Conservation (phyloP, 257 asterid species). For the Primulina tabacum region DNA sequence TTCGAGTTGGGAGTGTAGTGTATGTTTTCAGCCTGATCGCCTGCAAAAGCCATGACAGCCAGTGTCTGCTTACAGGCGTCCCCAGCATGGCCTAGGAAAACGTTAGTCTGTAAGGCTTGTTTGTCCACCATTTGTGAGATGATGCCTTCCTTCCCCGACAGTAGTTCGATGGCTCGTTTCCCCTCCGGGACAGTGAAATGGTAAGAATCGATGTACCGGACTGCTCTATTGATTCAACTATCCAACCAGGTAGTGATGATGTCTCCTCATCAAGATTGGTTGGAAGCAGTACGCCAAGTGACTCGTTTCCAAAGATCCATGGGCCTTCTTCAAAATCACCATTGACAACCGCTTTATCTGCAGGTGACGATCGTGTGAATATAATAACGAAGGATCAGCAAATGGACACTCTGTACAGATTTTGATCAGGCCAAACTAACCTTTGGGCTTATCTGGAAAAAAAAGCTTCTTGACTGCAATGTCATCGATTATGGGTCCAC, state of each 20-base stretch:
- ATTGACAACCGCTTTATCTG: conserved; percentile 77
- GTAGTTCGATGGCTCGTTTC: conserved; percentile 76
- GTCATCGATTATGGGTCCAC: conserved; percentile 92
- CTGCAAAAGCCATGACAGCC: conserved; percentile 87
- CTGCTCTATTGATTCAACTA: conserved; percentile 90
- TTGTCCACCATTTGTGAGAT: conserved; percentile 91
- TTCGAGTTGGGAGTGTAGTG: conserved; percentile 55
- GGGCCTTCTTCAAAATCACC: conserved; percentile 98
- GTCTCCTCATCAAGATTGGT: conserved; percentile 87
- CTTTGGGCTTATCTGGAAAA: conserved; percentile 69
- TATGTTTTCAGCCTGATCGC: conserved; percentile 58
- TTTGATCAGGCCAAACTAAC: conserved; percentile 32
- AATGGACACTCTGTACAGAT: background rate
- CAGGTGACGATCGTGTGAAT: background rate
- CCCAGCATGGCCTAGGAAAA: conserved; percentile 80
- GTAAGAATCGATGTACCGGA: conserved; percentile 74
- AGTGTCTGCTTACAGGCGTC: conserved; percentile 79
- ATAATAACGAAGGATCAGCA: conserved; percentile 5
- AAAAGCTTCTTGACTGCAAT: conserved; percentile 88
- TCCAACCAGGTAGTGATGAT: conserved; percentile 93
- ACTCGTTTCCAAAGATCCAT: conserved; percentile 85
- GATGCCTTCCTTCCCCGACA: conserved; percentile 89
- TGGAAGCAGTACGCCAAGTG: conserved; percentile 86
- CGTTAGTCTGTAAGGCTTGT: conserved; percentile 53
- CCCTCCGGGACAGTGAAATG: conserved; percentile 81